Conservation (phyloP, 2,329 filamentous ascomycete genomes). For the Escovopsis sp. region DNA sequence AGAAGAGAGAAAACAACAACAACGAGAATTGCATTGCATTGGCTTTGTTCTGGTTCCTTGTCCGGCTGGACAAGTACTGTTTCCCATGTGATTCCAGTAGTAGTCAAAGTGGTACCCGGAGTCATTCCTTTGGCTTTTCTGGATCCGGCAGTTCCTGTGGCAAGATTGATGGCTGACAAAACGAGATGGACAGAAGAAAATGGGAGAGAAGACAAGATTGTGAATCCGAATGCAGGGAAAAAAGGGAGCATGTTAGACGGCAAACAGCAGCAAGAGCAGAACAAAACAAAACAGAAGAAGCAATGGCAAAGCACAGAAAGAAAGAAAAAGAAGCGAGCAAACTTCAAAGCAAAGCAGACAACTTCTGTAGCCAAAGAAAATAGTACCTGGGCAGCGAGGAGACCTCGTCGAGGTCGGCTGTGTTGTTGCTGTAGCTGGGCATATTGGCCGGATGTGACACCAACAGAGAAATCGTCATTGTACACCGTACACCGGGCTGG, state of each 20-base stretch:
- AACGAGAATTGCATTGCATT: slow-evolving; percentile 9
- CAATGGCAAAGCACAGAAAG: too few species aligned
- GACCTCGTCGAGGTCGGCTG: slow-evolving; percentile 43
- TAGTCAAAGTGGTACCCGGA: slow-evolving; percentile 1
- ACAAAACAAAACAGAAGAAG: slow-evolving; percentile 12
- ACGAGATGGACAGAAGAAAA: slow-evolving; percentile 11
- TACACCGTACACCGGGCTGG: slow-evolving; percentile 29
- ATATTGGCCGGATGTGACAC: slow-evolving; percentile 34
- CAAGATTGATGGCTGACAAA: slow-evolving; percentile 9
- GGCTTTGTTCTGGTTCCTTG: slow-evolving; percentile 14
- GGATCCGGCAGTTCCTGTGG: slow-evolving; percentile 7
- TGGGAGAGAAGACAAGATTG: slow-evolving; percentile 16
- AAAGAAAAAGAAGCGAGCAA: slow-evolving; percentile 8
- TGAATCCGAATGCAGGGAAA: slow-evolving; percentile 12
- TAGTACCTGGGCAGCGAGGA: slow-evolving; percentile 49
- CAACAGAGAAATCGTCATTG: slow-evolving; percentile 34
- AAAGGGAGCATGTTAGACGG: too few species aligned
- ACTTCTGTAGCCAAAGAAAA: slow-evolving; percentile 24
- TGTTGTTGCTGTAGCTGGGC: slow-evolving; percentile 35
- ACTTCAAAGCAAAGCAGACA: slow-evolving; percentile 17
- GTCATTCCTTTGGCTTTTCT: slow-evolving; percentile 5
- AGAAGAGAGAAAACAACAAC: slow-evolving; percentile 1
- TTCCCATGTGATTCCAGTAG: slow-evolving; percentile 3
- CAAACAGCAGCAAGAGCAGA: slow-evolving; percentile 16
- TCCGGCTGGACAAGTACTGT: slow-evolving; percentile 19